Conservation (phyloP, 805 yeast species). For the Isabelozyma heimii region DNA sequence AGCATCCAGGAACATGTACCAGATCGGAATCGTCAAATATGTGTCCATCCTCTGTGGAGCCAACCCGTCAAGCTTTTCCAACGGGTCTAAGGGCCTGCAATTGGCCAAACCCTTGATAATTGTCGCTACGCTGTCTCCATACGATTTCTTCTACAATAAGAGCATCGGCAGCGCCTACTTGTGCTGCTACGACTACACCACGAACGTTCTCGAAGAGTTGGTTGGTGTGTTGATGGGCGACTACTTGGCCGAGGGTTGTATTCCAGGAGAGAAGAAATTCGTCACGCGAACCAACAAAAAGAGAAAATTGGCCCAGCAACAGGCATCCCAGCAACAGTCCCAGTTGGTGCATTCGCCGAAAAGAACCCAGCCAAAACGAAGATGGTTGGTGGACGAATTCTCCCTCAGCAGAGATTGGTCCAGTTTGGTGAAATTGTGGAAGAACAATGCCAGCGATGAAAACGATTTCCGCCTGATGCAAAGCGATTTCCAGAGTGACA, state of each 20-base stretch:
- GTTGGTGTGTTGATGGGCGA: constrained; percentile 56
- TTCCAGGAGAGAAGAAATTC: constrained; percentile 52
- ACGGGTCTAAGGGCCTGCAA: constrained; percentile 17
- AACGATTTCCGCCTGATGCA: constrained; percentile 6
- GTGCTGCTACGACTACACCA: constrained; percentile 61
- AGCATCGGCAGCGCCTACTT: constrained; percentile 55
- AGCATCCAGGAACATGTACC: constrained; percentile 58
- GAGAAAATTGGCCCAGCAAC: constrained; percentile 16
- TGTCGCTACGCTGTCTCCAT: constrained; percentile 62
- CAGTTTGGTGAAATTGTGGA: constrained; percentile 44
- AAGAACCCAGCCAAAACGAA: constrained; percentile 27
- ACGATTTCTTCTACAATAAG: constrained; percentile 56
- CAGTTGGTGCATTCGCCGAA: constrained; percentile 1
- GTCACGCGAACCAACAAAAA: constrained; percentile 18
- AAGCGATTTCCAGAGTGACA: constrained; percentile 16
- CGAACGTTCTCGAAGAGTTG: constrained; percentile 46
- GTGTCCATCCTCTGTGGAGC: constrained; percentile 55
- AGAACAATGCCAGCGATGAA: constrained; percentile 28
- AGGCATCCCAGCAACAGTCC: not conserved
- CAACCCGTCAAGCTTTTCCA: constrained; percentile 26
- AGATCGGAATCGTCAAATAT: constrained; percentile 58
- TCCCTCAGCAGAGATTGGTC: constrained; percentile 49
- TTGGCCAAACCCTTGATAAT: constrained; percentile 51
- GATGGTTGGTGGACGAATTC: constrained; percentile 60
- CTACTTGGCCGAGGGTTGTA: constrained; percentile 47